Evolutionary conservation across 1,139 yeast genomes (phyloP).

Genomic region (Saccharomyces hybrid): DNA sequence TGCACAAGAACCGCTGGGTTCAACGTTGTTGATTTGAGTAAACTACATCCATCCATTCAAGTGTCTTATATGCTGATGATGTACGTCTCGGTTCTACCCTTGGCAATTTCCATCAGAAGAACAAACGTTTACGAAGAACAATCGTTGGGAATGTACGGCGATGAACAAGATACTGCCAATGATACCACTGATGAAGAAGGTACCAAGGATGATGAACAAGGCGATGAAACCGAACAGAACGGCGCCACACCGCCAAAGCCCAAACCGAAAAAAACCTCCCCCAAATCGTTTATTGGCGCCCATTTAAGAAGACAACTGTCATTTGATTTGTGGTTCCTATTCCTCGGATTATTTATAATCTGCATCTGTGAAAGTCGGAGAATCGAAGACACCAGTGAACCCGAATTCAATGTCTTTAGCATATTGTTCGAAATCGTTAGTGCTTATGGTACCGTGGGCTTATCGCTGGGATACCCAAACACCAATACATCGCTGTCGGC

Average conservation of each 20-base stretch:
- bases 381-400: constrained; percentile 38
- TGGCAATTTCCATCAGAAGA: constrained; percentile 90
- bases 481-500: constrained; percentile 64
- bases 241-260: constrained; percentile 1
- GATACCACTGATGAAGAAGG: constrained; percentile 33
- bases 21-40: constrained; percentile 55
- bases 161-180: neutral
- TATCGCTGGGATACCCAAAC: constrained; percentile 73
- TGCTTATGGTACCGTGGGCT: constrained; percentile 94
- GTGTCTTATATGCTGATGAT: constrained; percentile 92
- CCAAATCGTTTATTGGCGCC: constrained; percentile 65
- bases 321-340: constrained; percentile 88
- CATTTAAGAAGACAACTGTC: constrained; percentile 88
- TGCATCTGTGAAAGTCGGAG: constrained; percentile 74
- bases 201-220: constrained; percentile 27
- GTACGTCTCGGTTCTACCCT: constrained; percentile 92
- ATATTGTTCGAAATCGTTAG: constrained; percentile 81
- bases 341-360: constrained; percentile 73
- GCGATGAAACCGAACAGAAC: constrained; percentile 1
- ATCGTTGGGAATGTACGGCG: constrained; percentile 68
- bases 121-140: constrained; percentile 97
- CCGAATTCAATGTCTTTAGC: constrained; percentile 57
- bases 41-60: constrained; percentile 80
- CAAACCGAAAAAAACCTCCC: constrained; percentile 10
- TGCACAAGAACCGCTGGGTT: constrained; percentile 93